Evolutionary conservation across 2,329 filamentous ascomycete species (phyloP), one percentile per base, ranked within the genome.

Genomic region (Aspergillus texensis): DNA sequence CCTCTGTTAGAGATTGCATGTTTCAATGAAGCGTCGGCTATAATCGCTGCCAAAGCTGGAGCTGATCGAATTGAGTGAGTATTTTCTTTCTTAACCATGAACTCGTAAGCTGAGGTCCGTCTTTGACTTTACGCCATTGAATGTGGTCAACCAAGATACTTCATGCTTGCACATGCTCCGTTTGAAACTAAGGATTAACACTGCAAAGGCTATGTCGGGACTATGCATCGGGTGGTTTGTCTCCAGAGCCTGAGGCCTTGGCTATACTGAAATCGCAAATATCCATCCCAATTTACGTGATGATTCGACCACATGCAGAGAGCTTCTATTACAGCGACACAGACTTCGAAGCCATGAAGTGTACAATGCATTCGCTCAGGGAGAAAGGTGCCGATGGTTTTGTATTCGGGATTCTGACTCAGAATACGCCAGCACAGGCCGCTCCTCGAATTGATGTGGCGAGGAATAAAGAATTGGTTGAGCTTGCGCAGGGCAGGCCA

Each of bases 51-150:
- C 8, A 45, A 66, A 3, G 70, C 75, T 30, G 82, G 83, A 11
- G 84, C 83, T 4, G 75, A 82, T 67, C 79, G 84, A 0, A 82
- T 87, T 58, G 85, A 87, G 71, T 80, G 59, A 63, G 72, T 85
- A 6, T 84, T 82, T 1, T 26, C n/a, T 16, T 16, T 10, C 24
- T 11, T 10, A 28, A 4, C 12, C 45, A 34, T 12, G 30, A 21
- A 8, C 1, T 14, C 24, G 6, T 32, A n/a, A 43, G 80, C 60
- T 82, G 82, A 28, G 30, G n/a, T 41, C 43, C 5, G 5, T 45
- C 9, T 10, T 8, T 41, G 36, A 2, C 36, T 41, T 16, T 19
- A 41, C 6, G 16, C 16, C 8, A 6, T 19, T 41, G 16, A 39
- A 16, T 36, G 34, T 16, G 1, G 11, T 36, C 34, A 6, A 41